phyloP scores from a whole-genome alignment of 1,284 basidiomycete species.

The Tylopilus sp. region DNA sequence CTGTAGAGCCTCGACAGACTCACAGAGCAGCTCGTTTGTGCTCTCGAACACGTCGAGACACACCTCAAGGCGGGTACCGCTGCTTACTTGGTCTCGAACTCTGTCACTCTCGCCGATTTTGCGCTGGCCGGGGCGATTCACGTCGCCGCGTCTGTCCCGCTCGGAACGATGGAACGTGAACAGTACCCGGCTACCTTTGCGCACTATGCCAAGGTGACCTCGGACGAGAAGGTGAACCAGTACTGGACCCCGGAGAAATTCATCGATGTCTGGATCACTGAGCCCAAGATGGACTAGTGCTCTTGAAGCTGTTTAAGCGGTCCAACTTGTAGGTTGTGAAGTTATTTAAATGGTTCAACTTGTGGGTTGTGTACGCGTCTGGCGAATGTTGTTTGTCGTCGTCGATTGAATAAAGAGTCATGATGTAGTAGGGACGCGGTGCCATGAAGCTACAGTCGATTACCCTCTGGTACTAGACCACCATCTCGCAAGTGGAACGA shows the following conservation, averaged over 20 bases:
- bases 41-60: slow-evolving; percentile 41
- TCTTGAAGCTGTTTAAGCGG: neutral
- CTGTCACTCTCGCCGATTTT: slow-evolving; percentile 59
- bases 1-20: slow-evolving; percentile 2
- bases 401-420: neutral
- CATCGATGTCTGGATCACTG: neutral
- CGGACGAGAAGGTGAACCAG: slow-evolving; percentile 41
- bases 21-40: slow-evolving; percentile 17
- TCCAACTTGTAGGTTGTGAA: neutral
- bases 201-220: slow-evolving; percentile 45
- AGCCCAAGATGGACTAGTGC: neutral
- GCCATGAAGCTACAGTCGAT: too few species aligned
- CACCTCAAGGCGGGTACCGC: slow-evolving; percentile 45
- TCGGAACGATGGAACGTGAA: slow-evolving; percentile 39
- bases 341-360: neutral
- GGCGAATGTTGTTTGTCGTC: neutral
- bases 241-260: slow-evolving; percentile 6
- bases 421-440: too few species aligned
- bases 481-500: too few species aligned
- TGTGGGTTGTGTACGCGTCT: neutral
- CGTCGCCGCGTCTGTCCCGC: slow-evolving; percentile 2
- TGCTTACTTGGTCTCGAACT: slow-evolving; percentile 47
- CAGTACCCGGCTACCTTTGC: slow-evolving; percentile 48
- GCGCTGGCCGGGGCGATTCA: slow-evolving; percentile 40
- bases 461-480: too few species aligned